Evolutionary conservation across 306 rosid genomes (phyloP).

Genomic region (Parietaria judaica): DNA sequence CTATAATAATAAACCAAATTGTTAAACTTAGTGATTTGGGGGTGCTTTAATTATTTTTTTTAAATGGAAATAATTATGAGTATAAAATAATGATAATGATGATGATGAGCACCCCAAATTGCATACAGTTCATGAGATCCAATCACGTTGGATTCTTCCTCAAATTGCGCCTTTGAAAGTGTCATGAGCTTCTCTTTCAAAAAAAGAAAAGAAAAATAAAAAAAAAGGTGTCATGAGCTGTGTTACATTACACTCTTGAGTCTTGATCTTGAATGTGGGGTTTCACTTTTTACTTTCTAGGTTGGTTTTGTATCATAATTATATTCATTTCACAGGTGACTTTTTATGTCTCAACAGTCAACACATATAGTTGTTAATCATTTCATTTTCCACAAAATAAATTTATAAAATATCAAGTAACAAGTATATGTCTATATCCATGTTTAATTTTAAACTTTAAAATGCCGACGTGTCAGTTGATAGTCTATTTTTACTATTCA

Average conservation of each 20-base stretch:
- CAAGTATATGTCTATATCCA: no score
- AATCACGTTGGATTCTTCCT: conserved; percentile 30
- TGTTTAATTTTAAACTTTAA: no score
- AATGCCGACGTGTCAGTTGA: no score
- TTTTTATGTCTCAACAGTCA: conserved; percentile 9
- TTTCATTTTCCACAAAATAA: no score
- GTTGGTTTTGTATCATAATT: conserved; percentile 20
- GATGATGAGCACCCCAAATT: neutral
- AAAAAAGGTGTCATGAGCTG: neutral
- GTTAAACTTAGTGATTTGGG: no score
- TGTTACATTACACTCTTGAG: neutral
- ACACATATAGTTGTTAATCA: neutral
- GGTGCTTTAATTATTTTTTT: no score
- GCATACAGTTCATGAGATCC: conserved; percentile 8
- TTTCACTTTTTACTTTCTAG: conserved; percentile 13
- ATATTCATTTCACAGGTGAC: conserved; percentile 10
- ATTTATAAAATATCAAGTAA: no score
- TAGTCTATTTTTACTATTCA: no score
- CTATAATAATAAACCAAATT: no score
- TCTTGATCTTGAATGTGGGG: no score
- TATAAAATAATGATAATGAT: conserved; percentile 17
- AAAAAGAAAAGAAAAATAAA: no score
- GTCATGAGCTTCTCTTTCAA: neutral
- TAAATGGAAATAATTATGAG: no score
- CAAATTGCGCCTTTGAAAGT: conserved; percentile 53